Evolutionary conservation across 176 grass and related monocot genomes (phyloP).

Genomic region (Musa schizocarpa): DNA sequence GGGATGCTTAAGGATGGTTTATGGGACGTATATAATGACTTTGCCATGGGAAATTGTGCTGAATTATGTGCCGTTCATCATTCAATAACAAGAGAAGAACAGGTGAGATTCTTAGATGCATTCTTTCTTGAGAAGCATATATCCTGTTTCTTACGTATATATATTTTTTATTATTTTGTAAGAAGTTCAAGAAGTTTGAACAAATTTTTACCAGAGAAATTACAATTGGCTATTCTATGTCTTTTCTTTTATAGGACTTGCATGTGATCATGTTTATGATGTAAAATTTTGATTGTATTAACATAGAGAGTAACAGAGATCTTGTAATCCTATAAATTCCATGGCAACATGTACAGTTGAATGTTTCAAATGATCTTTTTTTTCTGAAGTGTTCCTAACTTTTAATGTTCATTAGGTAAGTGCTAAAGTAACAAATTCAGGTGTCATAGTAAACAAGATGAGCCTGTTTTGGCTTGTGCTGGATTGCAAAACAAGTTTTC

Average conservation of each 20-base stretch:
- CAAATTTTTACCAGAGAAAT: not conserved
- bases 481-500: no score
- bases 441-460: not conserved
- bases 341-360: not conserved
- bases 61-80: slow-evolving; percentile 67
- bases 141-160: not conserved
- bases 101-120: slow-evolving; percentile 32
- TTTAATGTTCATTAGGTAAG: no score
- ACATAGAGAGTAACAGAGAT: not conserved
- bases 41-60: slow-evolving; percentile 85
- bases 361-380: not conserved
- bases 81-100: slow-evolving; percentile 60
- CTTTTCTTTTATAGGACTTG: not conserved
- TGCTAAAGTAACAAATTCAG: no score
- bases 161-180: not conserved
- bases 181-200: not conserved
- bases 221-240: no score
- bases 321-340: not conserved
- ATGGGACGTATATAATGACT: slow-evolving; percentile 92
- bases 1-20: slow-evolving; percentile 91
- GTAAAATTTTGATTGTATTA: not conserved
- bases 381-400: no score
- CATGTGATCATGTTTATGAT: not conserved
- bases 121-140: not conserved
- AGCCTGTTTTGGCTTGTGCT: not conserved